phyloP scores from a whole-genome alignment of 176 grass and related monocot genomes.

The Bromus sterilis region DNA sequence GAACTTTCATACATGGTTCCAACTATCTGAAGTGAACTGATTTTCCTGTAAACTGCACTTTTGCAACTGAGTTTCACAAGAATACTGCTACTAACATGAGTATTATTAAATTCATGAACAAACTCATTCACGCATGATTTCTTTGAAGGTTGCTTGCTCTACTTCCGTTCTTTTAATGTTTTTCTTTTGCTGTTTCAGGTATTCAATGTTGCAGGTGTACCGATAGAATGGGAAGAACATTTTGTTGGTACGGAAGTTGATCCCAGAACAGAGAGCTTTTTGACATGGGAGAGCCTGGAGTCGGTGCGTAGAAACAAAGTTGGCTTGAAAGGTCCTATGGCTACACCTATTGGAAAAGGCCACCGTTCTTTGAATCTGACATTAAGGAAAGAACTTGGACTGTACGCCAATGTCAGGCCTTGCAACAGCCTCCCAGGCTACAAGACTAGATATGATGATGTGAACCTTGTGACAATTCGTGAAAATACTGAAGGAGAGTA shows the following conservation, averaged over 20 bases:
- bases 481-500: conserved; percentile 99
- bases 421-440: conserved; percentile 90
- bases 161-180: neutral
- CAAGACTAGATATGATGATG: conserved; percentile 92
- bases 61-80: neutral
- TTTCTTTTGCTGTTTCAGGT: conserved; percentile 48
- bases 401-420: conserved; percentile 94
- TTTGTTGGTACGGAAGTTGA: conserved; percentile 88
- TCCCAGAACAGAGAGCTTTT: conserved; percentile 91
- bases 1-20: neutral
- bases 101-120: neutral
- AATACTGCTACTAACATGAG: neutral
- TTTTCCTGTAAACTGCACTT: neutral
- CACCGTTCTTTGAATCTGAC: conserved; percentile 96
- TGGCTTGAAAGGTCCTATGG: conserved; percentile 98
- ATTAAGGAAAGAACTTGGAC: conserved; percentile 88
- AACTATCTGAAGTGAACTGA: neutral
- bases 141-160: neutral
- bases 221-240: conserved; percentile 96
- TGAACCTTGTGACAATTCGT: conserved; percentile 95
- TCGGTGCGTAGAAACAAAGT: conserved; percentile 87
- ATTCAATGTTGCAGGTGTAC: conserved; percentile 71
- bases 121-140: neutral
- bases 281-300: conserved; percentile 95
- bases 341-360: conserved; percentile 97